These are phyloP conservation scores for Arxiozyma slooffiae DNA, from an alignment of 1,139 yeast genomes.

Conservation along the genomic window DNA sequence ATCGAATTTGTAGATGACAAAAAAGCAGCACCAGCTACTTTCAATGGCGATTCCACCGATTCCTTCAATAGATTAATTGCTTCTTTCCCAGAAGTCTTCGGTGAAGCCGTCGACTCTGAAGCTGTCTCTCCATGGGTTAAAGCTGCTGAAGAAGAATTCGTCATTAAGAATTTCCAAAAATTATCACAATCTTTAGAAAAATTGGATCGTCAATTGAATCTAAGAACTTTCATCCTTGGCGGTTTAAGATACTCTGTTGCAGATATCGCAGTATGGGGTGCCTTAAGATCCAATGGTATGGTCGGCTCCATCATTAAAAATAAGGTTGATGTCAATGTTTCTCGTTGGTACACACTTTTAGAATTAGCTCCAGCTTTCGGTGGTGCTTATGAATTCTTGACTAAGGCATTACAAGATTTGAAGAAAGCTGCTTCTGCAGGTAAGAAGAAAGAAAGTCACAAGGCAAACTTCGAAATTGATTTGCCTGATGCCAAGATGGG, in stretches of 20 bases:
- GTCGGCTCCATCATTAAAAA: slow-evolving; percentile 85
- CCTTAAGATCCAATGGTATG: slow-evolving; percentile 81
- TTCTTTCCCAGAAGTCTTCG: slow-evolving; percentile 38
- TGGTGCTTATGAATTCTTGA: slow-evolving; percentile 55
- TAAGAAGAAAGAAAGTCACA: slow-evolving; percentile 65
- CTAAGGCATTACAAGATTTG: slow-evolving; percentile 60
- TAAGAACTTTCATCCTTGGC: slow-evolving; percentile 60
- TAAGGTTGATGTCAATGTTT: slow-evolving; percentile 70
- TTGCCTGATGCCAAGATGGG: slow-evolving; percentile 86
- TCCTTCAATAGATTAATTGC: slow-evolving; percentile 39
- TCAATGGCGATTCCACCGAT: slow-evolving; percentile 31
- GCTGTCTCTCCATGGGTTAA: slow-evolving; percentile 54
- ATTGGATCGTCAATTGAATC: slow-evolving; percentile 74
- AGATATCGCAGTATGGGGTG: slow-evolving; percentile 90
- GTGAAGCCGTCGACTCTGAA: slow-evolving; percentile 30
- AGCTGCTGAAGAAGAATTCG: slow-evolving; percentile 57
- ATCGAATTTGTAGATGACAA: slow-evolving; percentile 63
- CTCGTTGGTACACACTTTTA: slow-evolving; percentile 86
- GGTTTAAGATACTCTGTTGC: slow-evolving; percentile 63
- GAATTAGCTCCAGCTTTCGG: slow-evolving; percentile 61
- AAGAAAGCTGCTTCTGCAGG: slow-evolving; percentile 59
- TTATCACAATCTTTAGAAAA: slow-evolving; percentile 68
- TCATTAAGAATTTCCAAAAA: slow-evolving; percentile 81
- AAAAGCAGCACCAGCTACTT: slow-evolving; percentile 34
- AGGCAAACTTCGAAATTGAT: slow-evolving; percentile 89